Evolutionary conservation across 2,329 filamentous ascomycete species (phyloP), one percentile per base, ranked within the genome.

Genomic region (Colletotrichum costaricense): DNA sequence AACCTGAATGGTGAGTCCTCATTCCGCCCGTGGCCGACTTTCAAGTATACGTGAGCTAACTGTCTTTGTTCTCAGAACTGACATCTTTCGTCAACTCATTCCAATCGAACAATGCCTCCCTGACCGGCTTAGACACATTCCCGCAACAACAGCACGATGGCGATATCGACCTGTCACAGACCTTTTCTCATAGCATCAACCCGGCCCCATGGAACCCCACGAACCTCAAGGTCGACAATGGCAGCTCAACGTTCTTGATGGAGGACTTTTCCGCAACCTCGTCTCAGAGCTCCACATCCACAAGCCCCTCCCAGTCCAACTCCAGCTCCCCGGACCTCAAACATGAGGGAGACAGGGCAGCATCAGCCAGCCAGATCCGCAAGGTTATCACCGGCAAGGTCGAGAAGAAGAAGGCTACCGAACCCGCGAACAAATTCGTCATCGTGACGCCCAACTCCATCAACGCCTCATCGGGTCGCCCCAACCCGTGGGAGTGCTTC

Each of bases 381-480:
- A 88, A 84, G 77, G 82, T 87, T 33, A 84, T 84, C 69, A 80
- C 79, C 4, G 80, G 83, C 30, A 86, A 86, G 75, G 78, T 88
- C 9, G 82, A 84, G 72, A 89, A 89, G 80, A 86, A 82, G 76
- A 86, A 83, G 77, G 59, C 75, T 3, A 28, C 75, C 35, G 55
- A 74, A 28, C 9, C 73, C 2, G 63, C 78, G 19, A 77, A 81
- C 24, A 88, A 87, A 68, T 89, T 90, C 77, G 84, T 90, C 76
- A 88, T 90, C 72, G 84, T 90, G 67, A 90, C 88, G 1, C 88
- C 88, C 4, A 86, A 84, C 52, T 86, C 86, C 28, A 89, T 90
- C 79, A 85, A 82, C 75, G 85, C 86, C n/a, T 84, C 86, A 66
- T 83, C 84, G 22, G 86, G 86, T 59, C 85, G 84, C 55, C 83